phyloP scores from a whole-genome alignment of 1,284 basidiomycete genomes.

The Caloboletus firmus region DNA sequence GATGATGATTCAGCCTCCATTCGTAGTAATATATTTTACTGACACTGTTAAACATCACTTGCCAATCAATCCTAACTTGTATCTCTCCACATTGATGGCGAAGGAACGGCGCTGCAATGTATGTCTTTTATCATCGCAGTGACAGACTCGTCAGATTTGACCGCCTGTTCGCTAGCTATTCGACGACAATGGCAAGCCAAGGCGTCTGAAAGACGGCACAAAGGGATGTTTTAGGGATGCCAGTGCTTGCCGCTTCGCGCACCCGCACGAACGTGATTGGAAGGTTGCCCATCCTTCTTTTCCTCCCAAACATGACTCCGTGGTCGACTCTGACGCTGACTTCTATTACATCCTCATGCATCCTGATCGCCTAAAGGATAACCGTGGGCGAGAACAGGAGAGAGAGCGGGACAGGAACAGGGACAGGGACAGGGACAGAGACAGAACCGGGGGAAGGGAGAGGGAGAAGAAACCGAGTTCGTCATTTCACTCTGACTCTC shows the following conservation, averaged over 20 bases:
- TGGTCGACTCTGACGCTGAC: slow-evolving; percentile 27
- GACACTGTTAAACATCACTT: neutral
- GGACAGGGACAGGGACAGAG: no score
- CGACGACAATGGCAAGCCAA: slow-evolving; percentile 31
- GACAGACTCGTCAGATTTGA: slow-evolving; percentile 10
- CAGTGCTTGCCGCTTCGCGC: slow-evolving; percentile 27
- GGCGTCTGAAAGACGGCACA: slow-evolving; percentile 22
- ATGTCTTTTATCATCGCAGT: slow-evolving; percentile 14
- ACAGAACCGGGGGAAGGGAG: neutral
- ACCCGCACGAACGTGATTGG: slow-evolving; percentile 33
- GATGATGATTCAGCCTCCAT: slow-evolving; percentile 8
- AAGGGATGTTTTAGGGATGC: slow-evolving; percentile 25
- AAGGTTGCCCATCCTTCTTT: slow-evolving; percentile 22
- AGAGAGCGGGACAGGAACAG: slow-evolving; percentile 1
- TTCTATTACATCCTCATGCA: slow-evolving; percentile 22
- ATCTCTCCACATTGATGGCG: neutral
- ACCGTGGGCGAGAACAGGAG: slow-evolving; percentile 13
- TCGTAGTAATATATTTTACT: slow-evolving; percentile 21
- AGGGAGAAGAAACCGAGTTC: slow-evolving; percentile 13
- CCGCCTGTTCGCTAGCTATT: slow-evolving; percentile 19
- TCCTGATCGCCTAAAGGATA: slow-evolving; percentile 12
- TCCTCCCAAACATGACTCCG: slow-evolving; percentile 22
- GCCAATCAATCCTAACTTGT: neutral
- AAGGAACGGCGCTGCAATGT: slow-evolving; percentile 35
- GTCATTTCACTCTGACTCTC: slow-evolving; percentile 8